A percentile compares a stretch with the other conserved stretches of the same genome.
These are phyloP conservation scores for Violaceomyces palustris DNA, from an alignment of 1,284 basidiomycete species.

Conservation along the genomic window DNA sequence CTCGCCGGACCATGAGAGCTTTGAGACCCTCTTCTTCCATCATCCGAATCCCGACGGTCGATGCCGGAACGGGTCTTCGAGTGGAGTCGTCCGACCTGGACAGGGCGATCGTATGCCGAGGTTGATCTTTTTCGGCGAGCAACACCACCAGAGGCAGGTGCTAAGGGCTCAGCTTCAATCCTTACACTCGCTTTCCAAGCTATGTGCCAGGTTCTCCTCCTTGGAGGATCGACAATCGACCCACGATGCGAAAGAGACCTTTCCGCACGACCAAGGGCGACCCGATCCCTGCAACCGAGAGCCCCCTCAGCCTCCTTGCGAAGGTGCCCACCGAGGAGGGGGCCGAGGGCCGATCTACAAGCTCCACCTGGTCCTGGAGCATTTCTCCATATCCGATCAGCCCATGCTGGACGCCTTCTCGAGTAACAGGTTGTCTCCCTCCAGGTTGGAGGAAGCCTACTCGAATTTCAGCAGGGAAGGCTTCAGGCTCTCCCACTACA, in stretches of 20 bases:
- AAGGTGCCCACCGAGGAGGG: neutral
- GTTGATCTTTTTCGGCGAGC: conserved; percentile 38
- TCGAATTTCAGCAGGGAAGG: conserved; percentile 18
- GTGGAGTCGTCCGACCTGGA: too few relatives aligned
- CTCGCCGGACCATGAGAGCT: too few relatives aligned
- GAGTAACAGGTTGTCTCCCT: conserved; percentile 2
- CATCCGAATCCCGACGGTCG: too few relatives aligned
- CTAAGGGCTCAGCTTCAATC: conserved; percentile 34
- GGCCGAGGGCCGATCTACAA: conserved; percentile 6
- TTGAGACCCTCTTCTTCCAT: too few relatives aligned
- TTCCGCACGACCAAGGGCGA: neutral
- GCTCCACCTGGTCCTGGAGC: conserved; percentile 36
- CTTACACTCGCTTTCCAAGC: conserved; percentile 15
- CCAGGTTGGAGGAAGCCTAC: conserved; percentile 14
- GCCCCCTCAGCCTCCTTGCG: conserved; percentile 1
- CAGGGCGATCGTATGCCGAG: too few relatives aligned
- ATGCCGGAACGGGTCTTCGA: too few relatives aligned
- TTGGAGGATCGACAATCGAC: too few relatives aligned
- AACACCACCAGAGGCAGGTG: conserved; percentile 41
- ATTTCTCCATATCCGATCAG: conserved; percentile 36
- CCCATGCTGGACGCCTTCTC: conserved; percentile 25
- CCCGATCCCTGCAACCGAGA: conserved; percentile 1
- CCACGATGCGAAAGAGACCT: too few relatives aligned
- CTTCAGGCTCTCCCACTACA: conserved; percentile 33
- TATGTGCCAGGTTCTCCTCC: too few relatives aligned